Percentiles rank a stretch among this genome's conserved stretches.
Evolutionary conservation across 2,329 filamentous ascomycete genomes (phyloP).

Genomic region (Lasiodiplodia sp.): DNA sequence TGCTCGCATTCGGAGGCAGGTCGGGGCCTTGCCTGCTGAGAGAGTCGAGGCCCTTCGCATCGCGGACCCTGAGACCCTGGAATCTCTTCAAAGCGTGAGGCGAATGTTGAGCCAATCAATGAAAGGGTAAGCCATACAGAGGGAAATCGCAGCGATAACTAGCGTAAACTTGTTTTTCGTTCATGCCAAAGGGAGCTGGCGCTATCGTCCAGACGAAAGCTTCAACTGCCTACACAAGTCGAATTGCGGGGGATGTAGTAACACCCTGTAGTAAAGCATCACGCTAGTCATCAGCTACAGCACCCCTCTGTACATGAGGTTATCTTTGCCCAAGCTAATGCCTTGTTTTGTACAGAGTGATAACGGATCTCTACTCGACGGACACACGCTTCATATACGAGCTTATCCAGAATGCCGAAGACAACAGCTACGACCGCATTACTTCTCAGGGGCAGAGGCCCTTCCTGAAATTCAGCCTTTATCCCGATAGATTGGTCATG

Average conservation of each 20-base stretch:
- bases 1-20: neutral
- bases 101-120: neutral
- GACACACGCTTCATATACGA: conserved; percentile 41
- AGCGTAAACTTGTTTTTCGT: too few relatives aligned
- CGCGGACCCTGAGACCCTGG: too few relatives aligned
- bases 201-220: too few relatives aligned
- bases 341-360: conserved; percentile 31
- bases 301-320: neutral
- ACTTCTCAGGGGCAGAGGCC: conserved; percentile 16
- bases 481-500: conserved; percentile 47
- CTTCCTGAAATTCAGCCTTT: conserved; percentile 37
- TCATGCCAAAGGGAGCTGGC: too few relatives aligned
- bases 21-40: neutral
- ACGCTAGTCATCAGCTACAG: too few relatives aligned
- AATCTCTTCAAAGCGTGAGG: too few relatives aligned
- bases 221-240: too few relatives aligned
- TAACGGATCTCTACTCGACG: conserved; percentile 38
- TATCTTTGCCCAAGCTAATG: neutral
- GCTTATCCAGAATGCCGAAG: conserved; percentile 54
- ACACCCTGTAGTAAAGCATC: too few relatives aligned
- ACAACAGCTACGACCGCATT: conserved; percentile 42
- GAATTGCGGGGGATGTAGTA: too few relatives aligned
- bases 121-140: neutral
- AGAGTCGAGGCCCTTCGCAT: too few relatives aligned
- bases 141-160: too few relatives aligned